Percentiles rank a stretch among this genome's conserved stretches.
Conservation (phyloP, 179 eudicot species). For the Drosera spatulata region DNA sequence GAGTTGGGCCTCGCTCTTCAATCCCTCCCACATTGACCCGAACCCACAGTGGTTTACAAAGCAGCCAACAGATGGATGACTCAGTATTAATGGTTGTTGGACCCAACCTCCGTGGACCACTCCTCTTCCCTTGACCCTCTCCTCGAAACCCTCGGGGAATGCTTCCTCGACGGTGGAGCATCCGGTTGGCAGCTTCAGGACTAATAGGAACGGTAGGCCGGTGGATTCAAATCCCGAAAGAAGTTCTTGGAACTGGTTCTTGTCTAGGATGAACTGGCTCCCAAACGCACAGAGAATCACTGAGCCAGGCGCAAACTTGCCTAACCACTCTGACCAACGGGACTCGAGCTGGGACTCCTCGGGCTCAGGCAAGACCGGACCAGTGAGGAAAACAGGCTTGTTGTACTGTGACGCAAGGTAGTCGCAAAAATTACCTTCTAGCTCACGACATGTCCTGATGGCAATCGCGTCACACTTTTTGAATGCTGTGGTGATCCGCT, state of each 20-base stretch:
- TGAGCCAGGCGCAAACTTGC: slow-evolving; percentile 13
- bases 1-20: slow-evolving; percentile 38
- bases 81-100: slow-evolving; percentile 34
- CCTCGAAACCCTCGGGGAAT: slow-evolving; percentile 34
- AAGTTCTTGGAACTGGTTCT: slow-evolving; percentile 54
- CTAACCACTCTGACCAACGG: slow-evolving; percentile 42
- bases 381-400: slow-evolving; percentile 40
- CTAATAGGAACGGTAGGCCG: slow-evolving; percentile 42
- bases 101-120: slow-evolving; percentile 54
- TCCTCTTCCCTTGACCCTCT: slow-evolving; percentile 34
- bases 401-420: slow-evolving; percentile 39
- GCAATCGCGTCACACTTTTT: slow-evolving; percentile 35
- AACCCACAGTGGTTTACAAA: slow-evolving; percentile 74
- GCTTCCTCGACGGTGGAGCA: slow-evolving; percentile 43
- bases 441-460: slow-evolving; percentile 48
- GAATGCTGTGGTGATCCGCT: slow-evolving; percentile 27
- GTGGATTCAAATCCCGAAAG: slow-evolving; percentile 51
- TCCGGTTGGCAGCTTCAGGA: slow-evolving; percentile 43
- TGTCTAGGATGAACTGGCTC: slow-evolving; percentile 50
- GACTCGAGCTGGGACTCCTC: not conserved
- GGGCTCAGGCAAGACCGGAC: slow-evolving; percentile 44
- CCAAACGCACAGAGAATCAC: slow-evolving; percentile 67
- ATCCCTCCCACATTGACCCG: slow-evolving; percentile 84
- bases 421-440: slow-evolving; percentile 51
- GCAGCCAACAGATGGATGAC: slow-evolving; percentile 57